Percentiles rank a stretch among this genome's conserved stretches.
phyloP scores from a whole-genome alignment of 139 green algal species.

The Ulvella scutata region DNA sequence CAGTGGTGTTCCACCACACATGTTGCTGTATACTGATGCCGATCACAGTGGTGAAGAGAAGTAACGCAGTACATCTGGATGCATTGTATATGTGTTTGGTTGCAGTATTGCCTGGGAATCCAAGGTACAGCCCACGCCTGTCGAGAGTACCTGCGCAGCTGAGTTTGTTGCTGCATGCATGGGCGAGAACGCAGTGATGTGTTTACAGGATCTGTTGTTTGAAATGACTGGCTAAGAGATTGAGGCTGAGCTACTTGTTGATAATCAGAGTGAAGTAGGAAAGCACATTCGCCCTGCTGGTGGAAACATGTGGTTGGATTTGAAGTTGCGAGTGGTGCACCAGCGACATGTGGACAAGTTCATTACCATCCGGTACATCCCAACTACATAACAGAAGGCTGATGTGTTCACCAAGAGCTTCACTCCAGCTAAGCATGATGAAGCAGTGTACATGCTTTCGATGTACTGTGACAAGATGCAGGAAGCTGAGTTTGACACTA shows the following conservation, averaged over 20 bases:
- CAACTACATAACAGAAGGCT: slow-evolving; percentile 5
- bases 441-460: too few species aligned
- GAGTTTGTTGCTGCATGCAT: too few species aligned
- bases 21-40: slow-evolving; percentile 18
- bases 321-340: slow-evolving; percentile 14
- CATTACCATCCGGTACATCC: slow-evolving; percentile 7
- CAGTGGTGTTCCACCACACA: slow-evolving; percentile 12
- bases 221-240: too few species aligned
- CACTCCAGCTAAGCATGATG: too few species aligned
- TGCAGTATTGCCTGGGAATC: slow-evolving; percentile 9
- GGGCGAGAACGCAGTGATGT: slow-evolving; percentile 13
- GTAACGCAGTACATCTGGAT: slow-evolving; percentile 21
- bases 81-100: slow-evolving; percentile 16
- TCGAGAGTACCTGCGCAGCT: slow-evolving; percentile 21
- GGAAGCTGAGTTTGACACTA: too few species aligned
- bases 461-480: too few species aligned
- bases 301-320: too few species aligned
- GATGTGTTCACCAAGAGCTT: slow-evolving; percentile 17
- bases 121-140: slow-evolving; percentile 16
- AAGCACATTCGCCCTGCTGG: too few species aligned
- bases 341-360: slow-evolving; percentile 7
- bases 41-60: slow-evolving; percentile 15
- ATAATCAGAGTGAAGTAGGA: slow-evolving; percentile 20
- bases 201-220: background rate
- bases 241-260: background rate